Evolutionary conservation across 2,329 filamentous ascomycete species (phyloP).

Genomic region (Ramularia collo-cygni): DNA sequence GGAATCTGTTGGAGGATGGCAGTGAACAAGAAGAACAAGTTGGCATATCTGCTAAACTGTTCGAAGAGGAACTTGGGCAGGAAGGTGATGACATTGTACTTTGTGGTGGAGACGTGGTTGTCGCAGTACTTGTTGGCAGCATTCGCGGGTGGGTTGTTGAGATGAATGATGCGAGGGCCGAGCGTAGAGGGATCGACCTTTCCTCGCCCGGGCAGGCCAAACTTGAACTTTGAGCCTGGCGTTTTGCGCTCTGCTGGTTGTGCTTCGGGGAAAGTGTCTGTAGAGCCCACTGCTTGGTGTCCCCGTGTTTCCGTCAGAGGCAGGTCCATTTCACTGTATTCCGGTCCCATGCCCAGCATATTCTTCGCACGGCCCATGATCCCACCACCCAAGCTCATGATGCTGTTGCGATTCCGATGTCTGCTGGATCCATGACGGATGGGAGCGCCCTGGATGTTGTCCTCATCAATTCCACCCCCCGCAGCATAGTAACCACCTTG

Average conservation of each 20-base stretch:
- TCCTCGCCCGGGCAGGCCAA: slow-evolving; percentile 69
- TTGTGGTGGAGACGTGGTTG: slow-evolving; percentile 95
- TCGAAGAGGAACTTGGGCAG: slow-evolving; percentile 95
- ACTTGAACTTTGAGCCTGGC: slow-evolving; percentile 77
- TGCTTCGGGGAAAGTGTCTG: slow-evolving; percentile 12
- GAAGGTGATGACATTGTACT: slow-evolving; percentile 92
- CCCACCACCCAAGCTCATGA: slow-evolving; percentile 78
- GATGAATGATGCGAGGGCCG: slow-evolving; percentile 83
- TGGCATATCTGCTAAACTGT: slow-evolving; percentile 98
- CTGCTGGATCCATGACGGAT: slow-evolving; percentile 44
- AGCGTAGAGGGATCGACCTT: slow-evolving; percentile 76
- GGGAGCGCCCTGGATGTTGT: slow-evolving; percentile 41
- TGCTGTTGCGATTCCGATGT: slow-evolving; percentile 69
- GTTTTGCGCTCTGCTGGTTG: slow-evolving; percentile 42
- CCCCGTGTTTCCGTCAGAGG: slow-evolving; percentile 74
- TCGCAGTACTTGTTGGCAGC: slow-evolving; percentile 82
- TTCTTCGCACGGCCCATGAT: slow-evolving; percentile 82
- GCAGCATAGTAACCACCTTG: slow-evolving; percentile 64
- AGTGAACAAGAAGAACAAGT: slow-evolving; percentile 98
- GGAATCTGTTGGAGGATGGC: slow-evolving; percentile 92
- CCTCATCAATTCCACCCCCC: slow-evolving; percentile 53
- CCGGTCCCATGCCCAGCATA: slow-evolving; percentile 75
- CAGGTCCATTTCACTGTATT: slow-evolving; percentile 97
- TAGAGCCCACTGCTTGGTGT: slow-evolving; percentile 11
- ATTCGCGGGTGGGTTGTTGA: slow-evolving; percentile 95